Evolutionary conservation across 805 yeast species (phyloP).

Genomic region (Candida germanica): DNA sequence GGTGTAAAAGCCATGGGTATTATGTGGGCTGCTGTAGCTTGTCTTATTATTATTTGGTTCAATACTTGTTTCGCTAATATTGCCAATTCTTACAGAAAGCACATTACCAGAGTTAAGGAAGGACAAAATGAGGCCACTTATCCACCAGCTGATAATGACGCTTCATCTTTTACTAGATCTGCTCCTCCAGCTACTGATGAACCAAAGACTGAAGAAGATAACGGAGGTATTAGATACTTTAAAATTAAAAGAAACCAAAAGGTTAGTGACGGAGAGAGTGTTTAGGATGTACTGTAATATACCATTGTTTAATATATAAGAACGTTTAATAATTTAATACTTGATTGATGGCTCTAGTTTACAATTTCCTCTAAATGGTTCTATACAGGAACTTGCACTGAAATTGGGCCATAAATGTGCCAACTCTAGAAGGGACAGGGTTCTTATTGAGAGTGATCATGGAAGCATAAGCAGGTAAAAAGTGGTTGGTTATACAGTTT

Average conservation of each 20-base stretch:
- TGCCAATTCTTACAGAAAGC: slow-evolving; percentile 49
- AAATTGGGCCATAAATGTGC: too few relatives aligned
- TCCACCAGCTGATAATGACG: slow-evolving; percentile 33
- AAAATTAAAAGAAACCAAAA: slow-evolving; percentile 59
- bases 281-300: slow-evolving; percentile 18
- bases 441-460: too few relatives aligned
- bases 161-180: slow-evolving; percentile 41
- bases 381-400: too few relatives aligned
- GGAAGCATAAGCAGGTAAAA: too few relatives aligned
- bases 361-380: too few relatives aligned
- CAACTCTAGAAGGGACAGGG: too few relatives aligned
- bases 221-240: slow-evolving; percentile 71
- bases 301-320: too few relatives aligned
- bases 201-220: slow-evolving; percentile 37
- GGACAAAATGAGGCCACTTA: slow-evolving; percentile 20
- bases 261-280: slow-evolving; percentile 43
- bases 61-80: slow-evolving; percentile 51
- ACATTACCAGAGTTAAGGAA: slow-evolving; percentile 38
- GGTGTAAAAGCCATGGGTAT: slow-evolving; percentile 61
- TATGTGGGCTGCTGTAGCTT: slow-evolving; percentile 67
- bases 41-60: slow-evolving; percentile 48
- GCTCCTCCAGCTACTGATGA: slow-evolving; percentile 21
- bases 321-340: too few relatives aligned
- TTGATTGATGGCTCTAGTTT: too few relatives aligned
- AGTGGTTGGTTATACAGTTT: too few relatives aligned